A percentile compares a stretch with the other conserved stretches of the same genome.
Evolutionary conservation across 495 filamentous ascomycete genomes (phyloP).

Genomic region (Durotheca rogersii): DNA sequence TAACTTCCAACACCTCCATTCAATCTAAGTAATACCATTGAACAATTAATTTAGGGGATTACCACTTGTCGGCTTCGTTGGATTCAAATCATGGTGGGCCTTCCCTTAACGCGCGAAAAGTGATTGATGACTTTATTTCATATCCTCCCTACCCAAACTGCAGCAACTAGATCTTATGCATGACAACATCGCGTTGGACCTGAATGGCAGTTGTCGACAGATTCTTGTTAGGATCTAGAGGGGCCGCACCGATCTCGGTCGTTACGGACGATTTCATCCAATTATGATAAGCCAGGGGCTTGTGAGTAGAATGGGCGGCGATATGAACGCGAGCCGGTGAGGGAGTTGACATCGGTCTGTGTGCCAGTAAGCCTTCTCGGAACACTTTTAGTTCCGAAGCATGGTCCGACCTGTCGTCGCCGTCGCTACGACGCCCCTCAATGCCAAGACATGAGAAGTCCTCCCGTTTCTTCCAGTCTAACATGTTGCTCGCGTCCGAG

Average conservation of each 20-base stretch:
- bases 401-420: constrained; percentile 10
- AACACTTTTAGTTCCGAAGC: background rate
- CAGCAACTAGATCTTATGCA: constrained; percentile 10
- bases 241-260: constrained; percentile 22
- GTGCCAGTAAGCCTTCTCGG: constrained; percentile 8
- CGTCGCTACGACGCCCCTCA: constrained; percentile 5
- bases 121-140: background rate
- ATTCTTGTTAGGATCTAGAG: constrained; percentile 1
- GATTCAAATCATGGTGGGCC: too few species aligned
- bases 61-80: too few species aligned
- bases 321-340: constrained; percentile 17
- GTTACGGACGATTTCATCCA: constrained; percentile 25
- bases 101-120: background rate
- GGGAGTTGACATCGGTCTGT: constrained; percentile 4
- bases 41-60: too few species aligned
- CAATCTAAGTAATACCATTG: too few species aligned
- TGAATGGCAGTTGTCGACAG: constrained; percentile 14
- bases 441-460: constrained; percentile 9
- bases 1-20: too few species aligned
- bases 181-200: constrained; percentile 22
- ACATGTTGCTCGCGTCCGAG: constrained; percentile 10
- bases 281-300: constrained; percentile 6
- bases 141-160: background rate
- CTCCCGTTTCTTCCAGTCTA: constrained; percentile 7
- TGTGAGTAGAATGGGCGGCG: background rate